Percentiles rank a stretch among this genome's conserved stretches.
These are phyloP conservation scores for Polygonum aviculare DNA, from an alignment of 148 eudicot species.

Conservation along the genomic window DNA sequence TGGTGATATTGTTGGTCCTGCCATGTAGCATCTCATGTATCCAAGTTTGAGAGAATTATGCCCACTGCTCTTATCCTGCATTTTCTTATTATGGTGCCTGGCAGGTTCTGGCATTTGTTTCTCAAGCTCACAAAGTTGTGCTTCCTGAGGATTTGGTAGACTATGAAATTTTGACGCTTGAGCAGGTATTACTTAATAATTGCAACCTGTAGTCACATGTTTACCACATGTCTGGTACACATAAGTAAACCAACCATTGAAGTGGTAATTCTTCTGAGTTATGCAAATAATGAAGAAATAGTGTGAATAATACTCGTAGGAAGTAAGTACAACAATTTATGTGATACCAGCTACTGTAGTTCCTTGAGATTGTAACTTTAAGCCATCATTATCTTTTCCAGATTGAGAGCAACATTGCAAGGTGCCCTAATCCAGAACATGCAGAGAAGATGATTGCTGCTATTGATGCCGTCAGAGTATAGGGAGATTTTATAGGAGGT, in stretches of 20 bases:
- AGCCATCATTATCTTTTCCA: conserved; percentile 20
- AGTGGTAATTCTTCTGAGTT: background rate
- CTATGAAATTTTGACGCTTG: conserved; percentile 68
- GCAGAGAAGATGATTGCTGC: conserved; percentile 97
- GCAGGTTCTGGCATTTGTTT: conserved; percentile 90
- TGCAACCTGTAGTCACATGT: background rate
- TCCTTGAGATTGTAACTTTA: background rate
- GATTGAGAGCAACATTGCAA: conserved; percentile 90
- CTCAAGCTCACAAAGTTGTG: conserved; percentile 88
- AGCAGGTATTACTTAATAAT: conserved; percentile 43
- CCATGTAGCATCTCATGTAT: background rate
- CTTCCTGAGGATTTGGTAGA: conserved; percentile 72
- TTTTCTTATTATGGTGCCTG: conserved; percentile 6
- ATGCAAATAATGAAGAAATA: background rate
- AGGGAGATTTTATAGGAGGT: conserved; percentile 97
- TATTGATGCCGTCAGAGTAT: conserved; percentile 83
- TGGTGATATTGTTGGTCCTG: background rate
- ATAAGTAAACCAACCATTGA: background rate
- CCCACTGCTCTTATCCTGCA: background rate
- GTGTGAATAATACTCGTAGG: background rate
- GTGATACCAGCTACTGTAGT: background rate
- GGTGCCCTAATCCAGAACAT: conserved; percentile 92
- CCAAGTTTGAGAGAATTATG: background rate
- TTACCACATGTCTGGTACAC: too few relatives aligned
- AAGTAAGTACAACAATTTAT: background rate